Evolutionary conservation across 1,284 basidiomycete species (phyloP).

Genomic region (Malassezia furfur): DNA sequence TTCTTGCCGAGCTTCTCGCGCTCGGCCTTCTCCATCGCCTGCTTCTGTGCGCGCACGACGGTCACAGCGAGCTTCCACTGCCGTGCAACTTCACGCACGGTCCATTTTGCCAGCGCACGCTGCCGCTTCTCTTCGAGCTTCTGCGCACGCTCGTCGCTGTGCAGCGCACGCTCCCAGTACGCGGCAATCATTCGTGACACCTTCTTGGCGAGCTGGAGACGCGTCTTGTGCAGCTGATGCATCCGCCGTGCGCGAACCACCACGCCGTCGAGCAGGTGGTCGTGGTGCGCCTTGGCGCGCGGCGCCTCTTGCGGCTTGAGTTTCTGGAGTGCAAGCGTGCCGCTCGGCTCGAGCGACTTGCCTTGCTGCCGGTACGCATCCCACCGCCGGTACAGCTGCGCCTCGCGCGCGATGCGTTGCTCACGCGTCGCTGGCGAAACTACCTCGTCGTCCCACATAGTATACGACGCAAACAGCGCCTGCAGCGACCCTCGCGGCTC

Average conservation of each 20-base stretch:
- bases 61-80: constrained; percentile 86
- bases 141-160: constrained; percentile 58
- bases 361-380: constrained; percentile 25
- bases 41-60: constrained; percentile 65
- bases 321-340: constrained; percentile 13
- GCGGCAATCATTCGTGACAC: constrained; percentile 62
- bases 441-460: constrained; percentile 23
- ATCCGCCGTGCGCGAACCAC: constrained; percentile 21
- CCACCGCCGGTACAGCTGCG: constrained; percentile 20
- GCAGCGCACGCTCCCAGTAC: constrained; percentile 67
- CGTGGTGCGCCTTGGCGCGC: constrained; percentile 26
- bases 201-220: constrained; percentile 48
- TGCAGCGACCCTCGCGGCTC: constrained; percentile 15
- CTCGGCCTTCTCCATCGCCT: constrained; percentile 57
- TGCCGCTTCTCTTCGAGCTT: constrained; percentile 62
- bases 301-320: constrained; percentile 18
- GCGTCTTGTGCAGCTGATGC: constrained; percentile 42
- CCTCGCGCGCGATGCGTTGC: constrained; percentile 17
- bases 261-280: constrained; percentile 27
- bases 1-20: constrained; percentile 64
- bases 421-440: constrained; percentile 2
- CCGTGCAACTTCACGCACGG: constrained; percentile 61
- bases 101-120: constrained; percentile 62
- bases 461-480: constrained; percentile 20
- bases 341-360: constrained; percentile 16